phyloP scores from a whole-genome alignment of 163 green algal species.

The Prototheca wickerhamii region DNA sequence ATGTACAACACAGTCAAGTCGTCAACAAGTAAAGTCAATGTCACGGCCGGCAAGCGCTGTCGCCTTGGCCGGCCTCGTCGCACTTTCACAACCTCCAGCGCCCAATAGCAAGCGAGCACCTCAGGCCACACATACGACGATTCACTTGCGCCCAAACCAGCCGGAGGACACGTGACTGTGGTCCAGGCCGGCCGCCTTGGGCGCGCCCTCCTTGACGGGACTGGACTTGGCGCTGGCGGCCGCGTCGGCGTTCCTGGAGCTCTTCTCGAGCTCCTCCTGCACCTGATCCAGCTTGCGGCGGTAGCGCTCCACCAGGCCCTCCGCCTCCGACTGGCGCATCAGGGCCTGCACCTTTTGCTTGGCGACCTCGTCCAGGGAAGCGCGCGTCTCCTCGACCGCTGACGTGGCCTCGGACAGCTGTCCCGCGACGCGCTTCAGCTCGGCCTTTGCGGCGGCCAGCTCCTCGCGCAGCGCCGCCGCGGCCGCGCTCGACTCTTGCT shows the following conservation, averaged over 20 bases:
- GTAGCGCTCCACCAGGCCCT: neutral
- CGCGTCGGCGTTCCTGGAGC: constrained; percentile 17
- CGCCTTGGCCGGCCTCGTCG: no score
- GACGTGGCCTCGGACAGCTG: neutral
- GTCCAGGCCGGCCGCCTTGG: no score
- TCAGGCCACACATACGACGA: no score
- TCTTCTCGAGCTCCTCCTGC: constrained; percentile 13
- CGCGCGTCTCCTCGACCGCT: neutral
- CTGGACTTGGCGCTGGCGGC: no score
- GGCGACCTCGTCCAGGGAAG: constrained; percentile 10
- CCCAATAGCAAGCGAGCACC: no score
- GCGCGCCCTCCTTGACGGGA: no score
- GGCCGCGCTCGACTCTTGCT: neutral
- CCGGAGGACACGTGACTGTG: no score
- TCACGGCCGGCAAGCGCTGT: no score
- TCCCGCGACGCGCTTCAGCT: neutral
- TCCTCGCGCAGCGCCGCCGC: neutral
- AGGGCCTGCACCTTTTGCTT: constrained; percentile 27
- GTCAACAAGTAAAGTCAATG: no score
- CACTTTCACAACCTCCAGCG: no score
- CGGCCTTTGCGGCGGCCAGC: neutral
- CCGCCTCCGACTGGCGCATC: constrained; percentile 15
- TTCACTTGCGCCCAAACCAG: no score
- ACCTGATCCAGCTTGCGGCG: neutral
- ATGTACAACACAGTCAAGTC: no score